Evolutionary conservation across 805 yeast genomes (phyloP).

Genomic region (Hanseniaspora pseudoguilliermondii): DNA sequence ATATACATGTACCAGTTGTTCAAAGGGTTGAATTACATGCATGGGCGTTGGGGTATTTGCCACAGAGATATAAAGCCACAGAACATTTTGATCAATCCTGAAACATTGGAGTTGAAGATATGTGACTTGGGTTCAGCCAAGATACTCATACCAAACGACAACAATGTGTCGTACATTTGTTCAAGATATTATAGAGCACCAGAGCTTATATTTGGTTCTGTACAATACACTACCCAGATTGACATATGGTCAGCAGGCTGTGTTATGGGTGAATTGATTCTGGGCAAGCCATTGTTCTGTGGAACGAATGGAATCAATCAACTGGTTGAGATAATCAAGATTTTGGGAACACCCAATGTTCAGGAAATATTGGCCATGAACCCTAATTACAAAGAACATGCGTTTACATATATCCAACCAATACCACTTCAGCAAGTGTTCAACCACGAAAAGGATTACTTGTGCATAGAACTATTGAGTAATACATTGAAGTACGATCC

Average conservation of each 20-base stretch:
- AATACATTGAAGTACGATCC: conserved; percentile 60
- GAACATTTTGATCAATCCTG: conserved; percentile 71
- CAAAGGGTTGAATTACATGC: conserved; percentile 70
- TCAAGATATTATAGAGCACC: conserved; percentile 96
- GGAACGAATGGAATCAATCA: conserved; percentile 98
- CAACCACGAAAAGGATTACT: conserved; percentile 33
- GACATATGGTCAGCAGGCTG: conserved; percentile 98
- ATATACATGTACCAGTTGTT: conserved; percentile 66
- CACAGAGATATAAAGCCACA: conserved; percentile 96
- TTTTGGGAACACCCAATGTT: conserved; percentile 85
- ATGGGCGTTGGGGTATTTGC: conserved; percentile 60
- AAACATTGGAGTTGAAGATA: conserved; percentile 68
- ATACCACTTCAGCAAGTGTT: conserved; percentile 59
- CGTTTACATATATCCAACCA: conserved; percentile 77
- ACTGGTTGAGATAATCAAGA: conserved; percentile 88
- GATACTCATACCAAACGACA: conserved; percentile 75
- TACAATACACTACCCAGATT: conserved; percentile 89
- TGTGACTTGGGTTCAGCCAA: conserved; percentile 97
- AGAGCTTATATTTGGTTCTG: conserved; percentile 92
- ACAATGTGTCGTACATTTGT: conserved; percentile 92
- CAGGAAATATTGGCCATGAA: conserved; percentile 91
- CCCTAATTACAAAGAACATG: conserved; percentile 93
- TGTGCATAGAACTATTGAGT: conserved; percentile 43
- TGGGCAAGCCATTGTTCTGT: conserved; percentile 95
- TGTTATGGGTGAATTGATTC: conserved; percentile 90